These are phyloP conservation scores for Alternaria burnsii DNA, from an alignment of 2,329 filamentous ascomycete species.

Conservation along the genomic window DNA sequence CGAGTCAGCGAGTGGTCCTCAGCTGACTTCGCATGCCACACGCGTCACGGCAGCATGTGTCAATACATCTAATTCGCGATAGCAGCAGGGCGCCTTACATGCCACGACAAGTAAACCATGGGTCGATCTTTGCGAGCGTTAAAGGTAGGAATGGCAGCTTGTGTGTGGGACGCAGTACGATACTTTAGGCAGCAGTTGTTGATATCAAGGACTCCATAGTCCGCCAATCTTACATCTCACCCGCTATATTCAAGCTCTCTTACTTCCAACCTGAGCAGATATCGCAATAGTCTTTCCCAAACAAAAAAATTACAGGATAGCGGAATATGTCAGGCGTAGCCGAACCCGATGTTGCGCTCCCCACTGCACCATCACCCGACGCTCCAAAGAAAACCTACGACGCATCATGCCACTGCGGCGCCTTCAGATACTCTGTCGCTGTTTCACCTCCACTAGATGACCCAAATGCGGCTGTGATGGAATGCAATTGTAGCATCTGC, in stretches of 20 bases:
- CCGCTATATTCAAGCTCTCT: not conserved
- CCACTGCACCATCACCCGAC: conserved; percentile 10
- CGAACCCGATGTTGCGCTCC: conserved; percentile 1
- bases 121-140: not conserved
- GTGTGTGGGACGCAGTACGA: not conserved
- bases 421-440: conserved; percentile 59
- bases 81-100: conserved; percentile 3
- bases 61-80: conserved; percentile 13
- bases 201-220: not conserved
- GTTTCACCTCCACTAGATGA: conserved; percentile 60
- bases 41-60: conserved; percentile 8
- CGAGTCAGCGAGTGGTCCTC: not conserved
- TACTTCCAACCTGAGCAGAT: not conserved
- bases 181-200: conserved; percentile 2
- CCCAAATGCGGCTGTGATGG: conserved; percentile 48
- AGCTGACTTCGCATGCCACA: conserved; percentile 22
- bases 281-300: not conserved
- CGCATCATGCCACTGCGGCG: conserved; percentile 64
- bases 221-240: not conserved
- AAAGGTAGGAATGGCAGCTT: not conserved
- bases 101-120: not conserved
- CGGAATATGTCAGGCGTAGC: conserved; percentile 7
- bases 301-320: not conserved
- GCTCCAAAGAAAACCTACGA: conserved; percentile 42
- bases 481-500: conserved; percentile 65